Evolutionary conservation across 2,329 filamentous ascomycete genomes (phyloP).

Genomic region (Fusarium succisae): DNA sequence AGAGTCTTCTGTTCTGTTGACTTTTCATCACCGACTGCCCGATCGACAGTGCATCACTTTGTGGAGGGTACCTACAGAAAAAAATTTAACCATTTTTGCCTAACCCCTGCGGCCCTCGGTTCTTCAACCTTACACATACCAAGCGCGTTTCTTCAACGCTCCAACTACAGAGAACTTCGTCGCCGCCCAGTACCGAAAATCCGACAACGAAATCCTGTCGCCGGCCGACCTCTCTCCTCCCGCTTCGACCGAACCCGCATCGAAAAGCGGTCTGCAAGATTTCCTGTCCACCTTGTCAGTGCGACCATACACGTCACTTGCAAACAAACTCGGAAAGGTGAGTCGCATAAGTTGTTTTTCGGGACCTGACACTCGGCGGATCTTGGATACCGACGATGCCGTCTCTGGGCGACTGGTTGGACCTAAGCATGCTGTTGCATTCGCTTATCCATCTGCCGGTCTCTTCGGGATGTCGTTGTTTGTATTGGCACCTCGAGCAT

Average conservation of each 20-base stretch:
- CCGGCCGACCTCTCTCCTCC: slow-evolving; percentile 38
- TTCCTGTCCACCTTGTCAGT: slow-evolving; percentile 17
- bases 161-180: slow-evolving; percentile 14
- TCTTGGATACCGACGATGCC: slow-evolving; percentile 11
- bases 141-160: slow-evolving; percentile 5
- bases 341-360: slow-evolving; percentile 27
- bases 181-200: slow-evolving; percentile 2
- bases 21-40: slow-evolving; percentile 4
- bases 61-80: slow-evolving; percentile 18
- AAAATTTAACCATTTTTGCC: slow-evolving; percentile 27
- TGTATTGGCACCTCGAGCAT: slow-evolving; percentile 3
- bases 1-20: slow-evolving; percentile 11
- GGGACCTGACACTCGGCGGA: slow-evolving; percentile 14
- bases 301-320: slow-evolving; percentile 37
- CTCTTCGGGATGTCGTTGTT: neutral
- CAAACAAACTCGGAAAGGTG: slow-evolving; percentile 34
- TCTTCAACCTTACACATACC: slow-evolving; percentile 13
- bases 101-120: slow-evolving; percentile 10
- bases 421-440: slow-evolving; percentile 6
- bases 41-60: slow-evolving; percentile 28
- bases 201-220: slow-evolving; percentile 36
- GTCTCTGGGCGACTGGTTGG: slow-evolving; percentile 6
- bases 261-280: slow-evolving; percentile 30
- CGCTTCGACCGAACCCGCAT: slow-evolving; percentile 8
- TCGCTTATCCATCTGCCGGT: slow-evolving; percentile 13